Base-by-base conservation (phyloP, 176 grass and related monocot genomes). In the Elaeis guineensis region DNA sequence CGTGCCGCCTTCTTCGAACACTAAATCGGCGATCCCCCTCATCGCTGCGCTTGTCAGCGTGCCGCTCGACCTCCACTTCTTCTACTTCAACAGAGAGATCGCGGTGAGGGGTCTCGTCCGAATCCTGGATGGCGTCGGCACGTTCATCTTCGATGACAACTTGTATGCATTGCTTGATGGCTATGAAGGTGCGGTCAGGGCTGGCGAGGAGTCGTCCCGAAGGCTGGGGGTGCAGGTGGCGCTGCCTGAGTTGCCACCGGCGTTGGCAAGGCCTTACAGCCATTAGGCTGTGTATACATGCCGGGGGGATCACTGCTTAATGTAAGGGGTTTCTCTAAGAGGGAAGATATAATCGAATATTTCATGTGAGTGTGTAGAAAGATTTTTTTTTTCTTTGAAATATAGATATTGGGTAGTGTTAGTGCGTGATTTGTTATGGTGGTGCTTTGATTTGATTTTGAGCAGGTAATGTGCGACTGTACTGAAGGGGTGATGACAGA, bases 311-410 rank as follows among this genome's bases (percentile, higher is more conserved):
- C 58, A 16, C 53, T 70, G 85, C 17, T 82, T 85, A 19, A 82
- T 89, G 81, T 62, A 32, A 30, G 85, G 82, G 3, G 52, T 77
- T 19, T 49, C 85, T 5, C 44, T 86, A 1, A 61, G 79, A 17
- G 79, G 80, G 76, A 79, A 5, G 78, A 89, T 32, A 86, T 95
- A 17, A 68, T 65, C 4, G 59, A 78, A 28, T 77, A 95, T 58
- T 95, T 89, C 57, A 83, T 25, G 2, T 23, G 16, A 82, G 85
- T 89, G 69, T 63, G 62, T 76, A 9, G 32, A 35, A 35, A 2
- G 7, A 11, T 28, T 19, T 59, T 30, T 51, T 49, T 51, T 39
- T 71, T 23, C 1, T 23, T 23, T 23, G 23, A 23, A 23, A 23
- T 23, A 23, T 23, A 2, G 23, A 23, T 23, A 23, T 23, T 23